phyloP scores from a whole-genome alignment of 768 basidiomycete genomes.

The Nidularia pulvinata region DNA sequence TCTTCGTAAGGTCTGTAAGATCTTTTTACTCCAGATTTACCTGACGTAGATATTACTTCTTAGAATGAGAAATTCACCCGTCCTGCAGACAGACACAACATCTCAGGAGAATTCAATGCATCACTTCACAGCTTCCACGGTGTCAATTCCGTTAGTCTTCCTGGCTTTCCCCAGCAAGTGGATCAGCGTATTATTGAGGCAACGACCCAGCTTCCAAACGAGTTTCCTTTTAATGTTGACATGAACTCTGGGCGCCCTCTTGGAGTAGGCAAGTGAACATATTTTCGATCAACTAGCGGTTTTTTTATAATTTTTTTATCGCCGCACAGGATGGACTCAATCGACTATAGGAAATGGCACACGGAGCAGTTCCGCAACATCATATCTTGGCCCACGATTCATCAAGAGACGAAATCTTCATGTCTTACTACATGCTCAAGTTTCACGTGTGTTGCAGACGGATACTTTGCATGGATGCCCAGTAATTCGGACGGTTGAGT shows the following conservation, averaged over 20 bases:
- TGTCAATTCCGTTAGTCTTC: constrained; percentile 17
- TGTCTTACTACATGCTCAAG: constrained; percentile 24
- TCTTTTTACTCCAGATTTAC: background rate
- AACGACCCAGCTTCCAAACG: constrained; percentile 15
- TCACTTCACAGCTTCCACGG: constrained; percentile 1
- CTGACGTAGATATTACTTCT: background rate
- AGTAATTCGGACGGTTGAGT: constrained; percentile 17
- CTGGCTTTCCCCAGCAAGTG: constrained; percentile 22
- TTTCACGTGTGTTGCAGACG: constrained; percentile 17
- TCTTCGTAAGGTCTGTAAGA: background rate
- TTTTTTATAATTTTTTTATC: constrained; percentile 4
- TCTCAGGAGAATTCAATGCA: constrained; percentile 1
- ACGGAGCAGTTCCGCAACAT: constrained; percentile 24
- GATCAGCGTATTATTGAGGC: constrained; percentile 24
- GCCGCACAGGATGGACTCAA: constrained; percentile 20
- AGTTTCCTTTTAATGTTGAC: constrained; percentile 19
- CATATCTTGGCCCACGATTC: constrained; percentile 24
- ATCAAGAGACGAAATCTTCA: constrained; percentile 23
- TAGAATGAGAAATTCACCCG: background rate
- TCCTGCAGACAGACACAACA: constrained; percentile 4
- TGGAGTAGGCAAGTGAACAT: constrained; percentile 9
- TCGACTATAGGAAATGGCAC: constrained; percentile 22
- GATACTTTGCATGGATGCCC: constrained; percentile 8
- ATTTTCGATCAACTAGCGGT: background rate
- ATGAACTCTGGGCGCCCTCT: constrained; percentile 19